phyloP scores from a whole-genome alignment of 768 basidiomycete genomes.

The Cantharellus anzutake region DNA sequence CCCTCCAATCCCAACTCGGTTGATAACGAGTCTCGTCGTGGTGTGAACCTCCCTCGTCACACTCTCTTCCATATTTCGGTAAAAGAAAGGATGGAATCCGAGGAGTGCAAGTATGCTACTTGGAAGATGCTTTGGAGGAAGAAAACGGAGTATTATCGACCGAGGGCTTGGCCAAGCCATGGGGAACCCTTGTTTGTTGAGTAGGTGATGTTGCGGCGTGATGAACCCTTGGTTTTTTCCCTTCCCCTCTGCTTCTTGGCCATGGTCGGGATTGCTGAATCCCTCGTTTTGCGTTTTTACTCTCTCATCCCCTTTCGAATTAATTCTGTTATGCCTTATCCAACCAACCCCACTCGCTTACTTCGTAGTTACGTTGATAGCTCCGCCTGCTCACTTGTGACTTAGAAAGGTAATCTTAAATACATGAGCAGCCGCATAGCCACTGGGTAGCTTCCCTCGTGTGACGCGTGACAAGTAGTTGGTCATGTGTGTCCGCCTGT shows the following conservation, averaged over 20 bases:
- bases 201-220: background rate
- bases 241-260: background rate
- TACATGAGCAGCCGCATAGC: too few species aligned
- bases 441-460: too few species aligned
- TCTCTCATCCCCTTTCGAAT: too few species aligned
- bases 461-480: too few species aligned
- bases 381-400: too few species aligned
- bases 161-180: background rate
- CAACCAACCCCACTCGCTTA: too few species aligned
- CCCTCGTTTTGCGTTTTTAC: too few species aligned
- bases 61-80: slow-evolving; percentile 6
- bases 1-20: background rate
- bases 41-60: background rate
- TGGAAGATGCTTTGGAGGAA: background rate
- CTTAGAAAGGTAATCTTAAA: too few species aligned
- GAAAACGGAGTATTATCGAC: background rate
- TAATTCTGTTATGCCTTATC: too few species aligned
- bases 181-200: background rate
- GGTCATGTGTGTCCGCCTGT: too few species aligned
- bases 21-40: background rate
- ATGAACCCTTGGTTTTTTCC: background rate
- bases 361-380: too few species aligned
- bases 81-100: slow-evolving; percentile 3
- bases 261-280: too few species aligned
- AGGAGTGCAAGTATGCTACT: background rate